A percentile compares a stretch with the other conserved stretches of the same genome.
phyloP scores from a whole-genome alignment of 2,329 filamentous ascomycete species.

The Venturia effusa region DNA sequence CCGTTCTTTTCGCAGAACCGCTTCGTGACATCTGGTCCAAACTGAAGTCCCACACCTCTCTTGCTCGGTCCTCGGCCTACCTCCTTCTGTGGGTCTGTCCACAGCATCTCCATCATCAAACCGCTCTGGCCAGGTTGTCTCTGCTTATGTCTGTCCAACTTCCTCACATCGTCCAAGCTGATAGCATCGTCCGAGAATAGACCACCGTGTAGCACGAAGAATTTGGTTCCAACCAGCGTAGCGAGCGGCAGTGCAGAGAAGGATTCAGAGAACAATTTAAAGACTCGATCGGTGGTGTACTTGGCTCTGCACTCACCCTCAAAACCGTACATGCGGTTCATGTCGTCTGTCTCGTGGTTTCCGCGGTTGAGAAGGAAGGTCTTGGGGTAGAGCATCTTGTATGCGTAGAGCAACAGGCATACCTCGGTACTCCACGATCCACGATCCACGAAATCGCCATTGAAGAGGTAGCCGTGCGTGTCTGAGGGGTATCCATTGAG shows the following conservation, averaged over 20 bases:
- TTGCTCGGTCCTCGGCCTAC: slow-evolving; percentile 89
- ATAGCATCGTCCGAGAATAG: slow-evolving; percentile 93
- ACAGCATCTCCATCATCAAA: slow-evolving; percentile 99
- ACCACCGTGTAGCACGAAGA: slow-evolving; percentile 85
- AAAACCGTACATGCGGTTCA: slow-evolving; percentile 98
- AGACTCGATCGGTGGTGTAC: slow-evolving; percentile 78
- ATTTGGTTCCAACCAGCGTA: slow-evolving; percentile 83
- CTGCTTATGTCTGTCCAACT: slow-evolving; percentile 82
- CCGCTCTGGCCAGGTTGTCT: slow-evolving; percentile 86
- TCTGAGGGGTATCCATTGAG: slow-evolving; percentile 77
- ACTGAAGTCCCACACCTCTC: slow-evolving; percentile 90
- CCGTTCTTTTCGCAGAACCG: slow-evolving; percentile 94
- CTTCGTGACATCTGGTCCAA: slow-evolving; percentile 93
- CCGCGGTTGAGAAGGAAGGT: slow-evolving; percentile 93
- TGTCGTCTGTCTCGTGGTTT: slow-evolving; percentile 98
- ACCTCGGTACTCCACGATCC: slow-evolving; percentile 99
- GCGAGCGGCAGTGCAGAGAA: slow-evolving; percentile 91
- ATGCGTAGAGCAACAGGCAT: slow-evolving; percentile 82
- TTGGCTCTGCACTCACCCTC: slow-evolving; percentile 98
- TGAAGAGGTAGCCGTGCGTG: slow-evolving; percentile 91
- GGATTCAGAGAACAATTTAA: slow-evolving; percentile 96
- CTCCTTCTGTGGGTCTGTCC: slow-evolving; percentile 87
- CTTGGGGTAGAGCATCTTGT: slow-evolving; percentile 87
- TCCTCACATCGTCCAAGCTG: slow-evolving; percentile 85
- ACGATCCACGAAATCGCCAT: slow-evolving; percentile 95